These are phyloP conservation scores for Penicillium egyptiacum DNA, from an alignment of 495 filamentous ascomycete species.

Conservation along the genomic window DNA sequence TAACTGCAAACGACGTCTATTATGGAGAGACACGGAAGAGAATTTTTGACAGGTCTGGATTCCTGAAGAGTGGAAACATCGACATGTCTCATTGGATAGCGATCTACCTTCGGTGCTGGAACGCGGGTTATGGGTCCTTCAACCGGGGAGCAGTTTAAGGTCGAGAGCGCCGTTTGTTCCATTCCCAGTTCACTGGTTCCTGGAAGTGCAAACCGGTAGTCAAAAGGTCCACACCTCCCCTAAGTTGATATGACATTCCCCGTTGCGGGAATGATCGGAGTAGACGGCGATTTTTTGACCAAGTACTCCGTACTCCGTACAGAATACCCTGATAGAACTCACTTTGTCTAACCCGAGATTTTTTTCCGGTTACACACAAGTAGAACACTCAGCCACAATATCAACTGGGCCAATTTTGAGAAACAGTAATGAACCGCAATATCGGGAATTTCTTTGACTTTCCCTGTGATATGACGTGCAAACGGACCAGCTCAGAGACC, in stretches of 20 bases:
- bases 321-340: not conserved
- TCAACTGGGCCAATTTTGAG: slow-evolving; percentile 3
- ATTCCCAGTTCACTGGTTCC: slow-evolving; percentile 7
- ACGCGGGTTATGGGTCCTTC: not conserved
- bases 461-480: not conserved
- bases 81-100: slow-evolving; percentile 8
- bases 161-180: slow-evolving; percentile 6
- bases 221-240: slow-evolving; percentile 10
- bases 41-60: slow-evolving; percentile 8
- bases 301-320: too few relatives aligned
- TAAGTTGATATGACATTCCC: slow-evolving; percentile 7
- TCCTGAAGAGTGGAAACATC: not conserved
- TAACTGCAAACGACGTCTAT: not conserved
- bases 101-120: slow-evolving; percentile 10
- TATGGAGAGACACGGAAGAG: not conserved
- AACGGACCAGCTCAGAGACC: not conserved
- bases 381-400: not conserved
- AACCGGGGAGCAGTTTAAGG: not conserved
- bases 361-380: not conserved
- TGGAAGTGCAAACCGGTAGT: not conserved
- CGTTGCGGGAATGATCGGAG: slow-evolving; percentile 14
- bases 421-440: not conserved
- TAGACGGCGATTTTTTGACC: too few relatives aligned
- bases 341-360: not conserved
- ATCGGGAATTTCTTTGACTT: not conserved